Conservation (phyloP, 768 basidiomycete genomes). For the Exsudoporus frostii region DNA sequence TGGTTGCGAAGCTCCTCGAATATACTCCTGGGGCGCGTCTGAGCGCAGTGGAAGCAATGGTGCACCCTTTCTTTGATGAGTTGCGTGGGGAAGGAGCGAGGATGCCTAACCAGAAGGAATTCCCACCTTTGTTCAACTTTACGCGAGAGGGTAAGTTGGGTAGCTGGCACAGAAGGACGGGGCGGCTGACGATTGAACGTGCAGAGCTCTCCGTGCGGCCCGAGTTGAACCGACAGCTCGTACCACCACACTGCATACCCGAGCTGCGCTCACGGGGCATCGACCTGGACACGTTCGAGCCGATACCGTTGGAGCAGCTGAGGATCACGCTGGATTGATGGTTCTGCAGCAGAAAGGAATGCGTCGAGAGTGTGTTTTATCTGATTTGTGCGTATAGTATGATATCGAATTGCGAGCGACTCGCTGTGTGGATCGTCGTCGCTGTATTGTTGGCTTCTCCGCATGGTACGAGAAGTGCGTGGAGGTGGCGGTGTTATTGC, state of each 20-base stretch:
- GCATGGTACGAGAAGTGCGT: background rate
- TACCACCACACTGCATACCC: constrained; percentile 85
- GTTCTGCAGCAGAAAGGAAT: constrained; percentile 27
- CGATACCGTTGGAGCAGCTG: constrained; percentile 96
- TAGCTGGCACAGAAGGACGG: background rate
- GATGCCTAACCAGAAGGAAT: constrained; percentile 97
- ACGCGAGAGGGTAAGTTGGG: constrained; percentile 82
- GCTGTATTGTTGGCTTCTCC: constrained; percentile 28
- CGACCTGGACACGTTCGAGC: constrained; percentile 87
- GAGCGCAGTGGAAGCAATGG: constrained; percentile 88
- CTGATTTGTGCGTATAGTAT: constrained; percentile 36
- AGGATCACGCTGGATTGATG: constrained; percentile 89
- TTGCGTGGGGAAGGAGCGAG: constrained; percentile 83
- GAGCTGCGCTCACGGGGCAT: constrained; percentile 86
- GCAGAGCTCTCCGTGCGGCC: constrained; percentile 95
- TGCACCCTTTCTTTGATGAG: constrained; percentile 97
- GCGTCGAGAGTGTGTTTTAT: constrained; percentile 19
- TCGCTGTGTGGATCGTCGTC: constrained; percentile 20
- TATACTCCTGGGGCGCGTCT: constrained; percentile 95
- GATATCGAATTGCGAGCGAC: constrained; percentile 33
- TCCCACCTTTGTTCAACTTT: constrained; percentile 93
- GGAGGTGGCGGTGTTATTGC: constrained; percentile 20
- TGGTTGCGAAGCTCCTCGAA: constrained; percentile 92
- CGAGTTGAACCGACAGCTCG: constrained; percentile 87
- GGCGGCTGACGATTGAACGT: constrained; percentile 6